Base-by-base conservation (phyloP, 176 grass and related monocot genomes). In the Miscanthus lutarioriparius region DNA sequence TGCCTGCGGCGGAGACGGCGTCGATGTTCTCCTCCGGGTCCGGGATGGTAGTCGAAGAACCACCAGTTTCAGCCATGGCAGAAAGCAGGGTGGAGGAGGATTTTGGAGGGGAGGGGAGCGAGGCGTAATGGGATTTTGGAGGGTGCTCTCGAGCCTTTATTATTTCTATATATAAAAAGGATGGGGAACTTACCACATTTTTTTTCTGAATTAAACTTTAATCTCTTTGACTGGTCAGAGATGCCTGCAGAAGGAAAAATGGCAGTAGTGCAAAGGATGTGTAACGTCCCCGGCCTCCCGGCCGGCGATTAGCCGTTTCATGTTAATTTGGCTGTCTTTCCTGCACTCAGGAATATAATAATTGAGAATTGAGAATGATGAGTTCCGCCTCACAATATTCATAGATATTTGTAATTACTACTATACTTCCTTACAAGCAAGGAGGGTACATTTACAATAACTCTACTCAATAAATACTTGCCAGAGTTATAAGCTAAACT, bases 51-150 rank as follows among this genome's bases (percentile, higher is more conserved):
- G 17, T 10, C 5, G 47, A 23, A 15, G 15, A 27, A 44, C 14
- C 48, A 33, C 26, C 19, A 12, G 63, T 39, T 28, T 70, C 27
- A 20, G 70, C 49, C 88, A 86, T 82, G 88, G 22, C 39, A 49
- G 10, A 74, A 65, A 70, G n/a, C n/a, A n/a, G n/a, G 10, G 10
- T 19, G 45, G 0, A 39, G 79, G 73, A 23, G 2, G 41, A n/a
- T 80, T 51, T 51, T 49, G 26, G 78, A 37, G n/a, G n/a, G 35
- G 30, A 10, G 78, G 43, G 36, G 4, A 17, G 45, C 16, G 41
- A 45, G 77, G 25, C 16, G 2, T 1, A 65, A 67, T 68, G 79
- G 11, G 47, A 40, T 40, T 40, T 20, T n/a, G 79, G 33, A n/a
- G 2, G 15, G 1, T 14, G 15, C 48, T 51, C 48, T 10, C 3